These are phyloP conservation scores for Lachnellula suecica DNA, from an alignment of 2,329 filamentous ascomycete species.

Conservation along the genomic window DNA sequence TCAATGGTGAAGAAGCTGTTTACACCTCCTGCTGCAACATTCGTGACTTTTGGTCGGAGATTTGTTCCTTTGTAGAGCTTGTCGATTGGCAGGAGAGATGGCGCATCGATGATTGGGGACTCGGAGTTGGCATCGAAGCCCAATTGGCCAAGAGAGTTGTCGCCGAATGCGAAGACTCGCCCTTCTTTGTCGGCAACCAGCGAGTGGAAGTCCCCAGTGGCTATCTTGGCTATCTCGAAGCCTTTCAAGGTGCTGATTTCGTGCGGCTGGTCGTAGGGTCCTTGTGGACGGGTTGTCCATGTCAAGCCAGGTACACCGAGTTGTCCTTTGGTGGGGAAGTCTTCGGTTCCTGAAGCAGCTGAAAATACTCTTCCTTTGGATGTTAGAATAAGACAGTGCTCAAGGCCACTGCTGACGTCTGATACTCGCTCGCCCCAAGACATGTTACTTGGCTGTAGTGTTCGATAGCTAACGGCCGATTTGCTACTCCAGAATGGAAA, in stretches of 20 bases:
- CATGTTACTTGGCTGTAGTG: conserved; percentile 64
- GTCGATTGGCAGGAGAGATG: conserved; percentile 68
- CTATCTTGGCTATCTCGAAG: conserved; percentile 71
- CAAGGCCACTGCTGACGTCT: conserved; percentile 73
- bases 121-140: conserved; percentile 72
- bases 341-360: conserved; percentile 74
- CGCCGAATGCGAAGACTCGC: conserved; percentile 81
- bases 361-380: conserved; percentile 84
- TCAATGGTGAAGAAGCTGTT: conserved; percentile 90
- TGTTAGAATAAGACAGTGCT: conserved; percentile 85
- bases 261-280: conserved; percentile 78
- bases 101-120: conserved; percentile 63
- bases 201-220: conserved; percentile 85
- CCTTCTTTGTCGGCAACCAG: conserved; percentile 75
- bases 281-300: conserved; percentile 74
- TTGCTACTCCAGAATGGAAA: conserved; percentile 67
- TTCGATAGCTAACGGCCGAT: conserved; percentile 68
- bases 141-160: conserved; percentile 88
- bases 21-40: conserved; percentile 79
- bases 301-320: conserved; percentile 81
- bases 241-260: conserved; percentile 72
- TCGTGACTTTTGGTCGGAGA: conserved; percentile 66
- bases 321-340: conserved; percentile 81
- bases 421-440: conserved; percentile 70
- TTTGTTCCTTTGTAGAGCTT: conserved; percentile 70